Evolutionary conservation across 192 early-diverging fungal species (phyloP), one percentile per base, ranked within the genome.

Genomic region (Entomortierella parvispora): DNA sequence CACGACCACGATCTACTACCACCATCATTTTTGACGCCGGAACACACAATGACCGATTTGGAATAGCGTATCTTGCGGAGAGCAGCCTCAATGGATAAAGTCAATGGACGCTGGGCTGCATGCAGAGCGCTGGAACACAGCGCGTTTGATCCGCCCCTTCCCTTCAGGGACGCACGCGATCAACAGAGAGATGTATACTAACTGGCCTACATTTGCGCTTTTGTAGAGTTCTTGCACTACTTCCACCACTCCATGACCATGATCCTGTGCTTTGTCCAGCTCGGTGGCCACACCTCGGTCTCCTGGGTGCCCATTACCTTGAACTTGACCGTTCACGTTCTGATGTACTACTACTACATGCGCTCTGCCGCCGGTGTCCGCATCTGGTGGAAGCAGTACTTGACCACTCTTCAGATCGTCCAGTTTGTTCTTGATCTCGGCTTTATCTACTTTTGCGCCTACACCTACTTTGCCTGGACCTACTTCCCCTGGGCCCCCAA

Each of bases 331-430:
- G 92, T 96, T 8, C 94, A 95, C 62, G 92, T 94, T 40, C 78
- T 93, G 60, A 95, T 96, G 95, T 93, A 94, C 82, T 92, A 90
- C 65, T 93, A 93, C 81, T 93, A 93, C 79, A 90, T 90, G 83
- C 88, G 88, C 49, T 89, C 91, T 12, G 89, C 90, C 45, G 82
- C 85, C 43, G 84, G 90, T 45, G 88, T 90, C 68, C 80, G 84
- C 62, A 88, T 92, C 64, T 95, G 95, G 93, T 96, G 94, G 93
- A 96, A 96, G 80, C 87, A 92, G 83, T 90, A 93, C 74, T 81
- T 97, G 23, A 96, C 95, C 28, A 92, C 93, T 8, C 68, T 93
- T 58, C 94, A 97, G 83, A 96, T 96, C 54, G 78, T 81, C 46
- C 94, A 97, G 81, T 95, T 96, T 65, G 84, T 95, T 46, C 91